Evolutionary conservation across 2,329 filamentous ascomycete genomes (phyloP).

Genomic region (Aspergillus latus): DNA sequence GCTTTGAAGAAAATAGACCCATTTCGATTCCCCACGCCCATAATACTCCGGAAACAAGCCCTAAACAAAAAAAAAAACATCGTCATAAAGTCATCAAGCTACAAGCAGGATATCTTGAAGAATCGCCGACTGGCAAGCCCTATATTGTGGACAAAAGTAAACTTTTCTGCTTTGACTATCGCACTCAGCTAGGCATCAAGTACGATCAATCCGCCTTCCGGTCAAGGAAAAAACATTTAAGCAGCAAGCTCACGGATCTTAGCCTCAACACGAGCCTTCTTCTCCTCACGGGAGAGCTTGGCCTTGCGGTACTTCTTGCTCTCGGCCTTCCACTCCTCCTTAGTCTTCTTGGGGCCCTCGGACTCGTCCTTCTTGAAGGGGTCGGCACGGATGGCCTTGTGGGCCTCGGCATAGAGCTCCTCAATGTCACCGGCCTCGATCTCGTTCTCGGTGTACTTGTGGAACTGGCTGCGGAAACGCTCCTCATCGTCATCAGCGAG

Average conservation of each 20-base stretch:
- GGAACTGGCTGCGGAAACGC: slow-evolving; percentile 98
- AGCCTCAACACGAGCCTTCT: slow-evolving; percentile 77
- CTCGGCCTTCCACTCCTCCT: slow-evolving; percentile 96
- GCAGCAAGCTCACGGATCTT: slow-evolving; percentile 78
- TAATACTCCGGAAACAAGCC: slow-evolving; percentile 31
- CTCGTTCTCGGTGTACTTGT: slow-evolving; percentile 95
- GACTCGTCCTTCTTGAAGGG: slow-evolving; percentile 88
- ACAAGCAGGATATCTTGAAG: slow-evolving; percentile 28
- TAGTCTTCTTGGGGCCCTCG: slow-evolving; percentile 83
- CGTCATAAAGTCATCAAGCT: slow-evolving; percentile 21
- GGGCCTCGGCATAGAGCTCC: slow-evolving; percentile 92
- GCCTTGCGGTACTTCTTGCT: slow-evolving; percentile 79
- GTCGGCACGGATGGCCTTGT: slow-evolving; percentile 95
- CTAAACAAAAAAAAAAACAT: slow-evolving; percentile 20
- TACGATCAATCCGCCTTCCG: slow-evolving; percentile 20
- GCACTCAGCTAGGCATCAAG: slow-evolving; percentile 24
- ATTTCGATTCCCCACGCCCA: slow-evolving; percentile 16
- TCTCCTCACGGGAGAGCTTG: slow-evolving; percentile 84
- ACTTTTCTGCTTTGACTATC: slow-evolving; percentile 27
- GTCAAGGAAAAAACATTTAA: slow-evolving; percentile 31
- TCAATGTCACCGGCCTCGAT: slow-evolving; percentile 94
- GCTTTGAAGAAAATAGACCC: slow-evolving; percentile 12
- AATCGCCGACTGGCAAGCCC: slow-evolving; percentile 28
- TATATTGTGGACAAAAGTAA: slow-evolving; percentile 26
- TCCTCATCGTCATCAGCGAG: slow-evolving; percentile 99